Evolutionary conservation across 2,329 filamentous ascomycete species (phyloP).

Genomic region (Elsinoe necatrix): DNA sequence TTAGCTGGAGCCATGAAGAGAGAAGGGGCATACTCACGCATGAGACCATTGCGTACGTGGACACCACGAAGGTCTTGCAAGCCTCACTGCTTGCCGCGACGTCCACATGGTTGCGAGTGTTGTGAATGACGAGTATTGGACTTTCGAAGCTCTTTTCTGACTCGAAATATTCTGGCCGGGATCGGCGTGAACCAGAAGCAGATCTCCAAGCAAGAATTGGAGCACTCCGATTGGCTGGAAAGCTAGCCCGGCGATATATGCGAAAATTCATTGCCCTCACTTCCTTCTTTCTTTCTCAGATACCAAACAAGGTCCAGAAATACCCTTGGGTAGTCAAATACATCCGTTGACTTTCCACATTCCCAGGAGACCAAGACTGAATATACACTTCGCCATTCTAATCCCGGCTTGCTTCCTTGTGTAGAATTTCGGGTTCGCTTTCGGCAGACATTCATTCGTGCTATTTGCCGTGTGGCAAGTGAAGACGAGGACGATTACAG

Average conservation of each 20-base stretch:
- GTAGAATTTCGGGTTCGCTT: conserved; percentile 14
- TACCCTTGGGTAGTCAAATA: conserved; percentile 15
- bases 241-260: not conserved
- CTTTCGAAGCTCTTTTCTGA: not conserved
- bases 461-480: no score
- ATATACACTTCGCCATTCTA: conserved; percentile 7
- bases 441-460: conserved; percentile 9
- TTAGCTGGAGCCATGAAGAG: not conserved
- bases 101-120: conserved; percentile 7
- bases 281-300: conserved; percentile 2
- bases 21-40: not conserved
- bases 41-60: conserved; percentile 8
- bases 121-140: not conserved
- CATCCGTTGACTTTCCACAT: conserved; percentile 16
- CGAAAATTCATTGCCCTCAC: not conserved
- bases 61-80: conserved; percentile 12
- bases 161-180: conserved; percentile 6
- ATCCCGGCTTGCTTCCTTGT: conserved; percentile 12
- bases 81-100: conserved; percentile 1
- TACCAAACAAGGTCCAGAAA: conserved; percentile 15
- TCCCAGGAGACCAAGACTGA: conserved; percentile 15
- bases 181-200: conserved; percentile 11
- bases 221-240: not conserved
- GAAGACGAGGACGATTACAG: no score
- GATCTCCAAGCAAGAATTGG: conserved; percentile 1